Base-by-base conservation (phyloP, 352 stramenopile species). In the Hyaloperonospora brassicae region DNA sequence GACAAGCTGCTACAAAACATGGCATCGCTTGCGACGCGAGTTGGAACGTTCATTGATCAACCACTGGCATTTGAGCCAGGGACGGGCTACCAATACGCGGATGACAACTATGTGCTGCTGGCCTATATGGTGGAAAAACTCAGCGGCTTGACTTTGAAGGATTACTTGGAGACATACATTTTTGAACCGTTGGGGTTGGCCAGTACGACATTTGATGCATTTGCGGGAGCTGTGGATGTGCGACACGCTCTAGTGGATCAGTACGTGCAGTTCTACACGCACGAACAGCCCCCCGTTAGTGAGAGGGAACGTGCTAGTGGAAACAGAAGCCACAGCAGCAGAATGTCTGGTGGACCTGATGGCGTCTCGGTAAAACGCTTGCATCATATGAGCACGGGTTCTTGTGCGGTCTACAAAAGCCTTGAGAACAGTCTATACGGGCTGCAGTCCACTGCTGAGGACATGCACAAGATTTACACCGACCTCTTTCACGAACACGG, bases 81-180 rank as follows among this genome's bases (percentile, higher is more conserved):
- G 0, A 76, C 70, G 21, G 74, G 70, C 46, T 87, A 79, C 47
- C 57, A 57, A 41, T 80, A 82, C 47, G 38, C 70, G 1, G 67
- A 84, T 47, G 57, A 72, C 14, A 85, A 85, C 54, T 84, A 77
- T 38, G 62, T 84, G 43, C 12, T 87, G 31, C 51, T 85, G 13
- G 65, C 72, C 17, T 87, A 84, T 54, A 65, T 87, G 61, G 62
- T 87, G 42, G 76, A 87, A 57, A 83, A 76, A 48, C 41, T 87
- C 17, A 87, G 76, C 49, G 65, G 59, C 0, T 13, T 77, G 23
- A 23, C 25, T 7, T 55, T 82, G 21, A 59, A 59, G 23, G 46
- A 57, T 22, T 87, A 87, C 50, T 38, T 87, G 17, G 22, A 69
- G 27, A 52, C 67, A 43, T 56, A 73, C 17, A 61, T 87, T 53